Evolutionary conservation across 225 moss, liverwort and hornwort genomes (phyloP), one percentile per base, ranked within the genome.

Genomic region (Anthoceros angustus): DNA sequence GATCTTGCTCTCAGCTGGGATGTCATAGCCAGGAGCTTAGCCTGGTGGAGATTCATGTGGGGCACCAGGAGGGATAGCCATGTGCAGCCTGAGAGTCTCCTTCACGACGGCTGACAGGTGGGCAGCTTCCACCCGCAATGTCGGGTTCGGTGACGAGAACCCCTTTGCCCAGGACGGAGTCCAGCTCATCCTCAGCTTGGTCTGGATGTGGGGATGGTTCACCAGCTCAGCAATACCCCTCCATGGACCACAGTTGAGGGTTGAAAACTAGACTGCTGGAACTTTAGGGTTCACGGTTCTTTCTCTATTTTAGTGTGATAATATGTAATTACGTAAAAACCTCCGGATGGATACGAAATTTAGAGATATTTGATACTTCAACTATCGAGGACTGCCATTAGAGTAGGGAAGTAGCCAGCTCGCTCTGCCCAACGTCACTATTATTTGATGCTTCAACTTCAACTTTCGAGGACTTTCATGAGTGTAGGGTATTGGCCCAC

Each of bases 1-100:
- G 48, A 79, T 75, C 74, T 87, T 90, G 68, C 78, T 83, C 66
- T 80, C 74, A 8, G 87, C 88, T 5, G 82, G 86, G 43, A 86
- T 89, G 42, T 85, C 77, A 63, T 82, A 82, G 7, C 77, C 78
- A 4, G 9, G 55, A 83, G 80, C 69, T 79, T 81, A 26, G 82
- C 79, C 41, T 74, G 75, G 39, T 77, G 63, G 40, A 77, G 72
- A 60, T 83, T 86, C 81, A 78, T 85, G 71, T 86, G 83, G 43
- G 66, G 81, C 65, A 83, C 79, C 48, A 83, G 71, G 41, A 86
- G 83, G 82, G 65, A 80, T 74, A 3, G 83, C 79, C 86, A 87
- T 87, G 71, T 85, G 79, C 32, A 90, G 49, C 65, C 82, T 76
- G 70, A 83, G 74, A 0, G 71, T 75, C 61, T 82, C 85, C 72